Percentiles rank a stretch among this genome's conserved stretches.
Conservation (phyloP, 2,329 filamentous ascomycete species). For the Xylariaceae sp. region DNA sequence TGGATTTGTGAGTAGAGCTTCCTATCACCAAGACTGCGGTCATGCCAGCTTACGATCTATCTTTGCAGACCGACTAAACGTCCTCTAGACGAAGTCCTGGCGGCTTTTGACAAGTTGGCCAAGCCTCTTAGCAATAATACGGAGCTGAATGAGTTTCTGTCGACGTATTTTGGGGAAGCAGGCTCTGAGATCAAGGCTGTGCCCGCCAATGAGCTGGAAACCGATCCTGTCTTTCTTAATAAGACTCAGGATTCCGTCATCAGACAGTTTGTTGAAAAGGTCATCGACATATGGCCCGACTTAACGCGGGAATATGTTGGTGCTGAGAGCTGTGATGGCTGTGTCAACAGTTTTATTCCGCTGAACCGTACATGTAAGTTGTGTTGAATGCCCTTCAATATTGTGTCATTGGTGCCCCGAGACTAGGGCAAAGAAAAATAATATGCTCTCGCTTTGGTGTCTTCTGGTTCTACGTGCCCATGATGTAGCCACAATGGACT, state of each 20-base stretch:
- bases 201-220: constrained; percentile 44
- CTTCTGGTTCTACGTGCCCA: too few species aligned
- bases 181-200: constrained; percentile 57
- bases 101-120: constrained; percentile 52
- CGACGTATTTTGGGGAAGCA: constrained; percentile 56
- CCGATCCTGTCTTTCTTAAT: constrained; percentile 53
- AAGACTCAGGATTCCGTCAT: constrained; percentile 53
- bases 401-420: too few species aligned
- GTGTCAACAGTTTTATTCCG: constrained; percentile 60
- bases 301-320: constrained; percentile 55
- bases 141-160: constrained; percentile 56
- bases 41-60: constrained; percentile 11
- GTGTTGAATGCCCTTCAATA: not conserved
- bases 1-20: constrained; percentile 53
- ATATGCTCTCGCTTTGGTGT: too few species aligned
- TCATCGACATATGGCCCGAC: constrained; percentile 65
- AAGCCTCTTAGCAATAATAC: constrained; percentile 60
- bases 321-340: constrained; percentile 49
- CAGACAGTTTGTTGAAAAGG: constrained; percentile 54
- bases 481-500: not conserved
- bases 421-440: too few species aligned
- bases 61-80: constrained; percentile 50
- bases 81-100: constrained; percentile 54
- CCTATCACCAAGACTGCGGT: not conserved
- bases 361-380: constrained; percentile 52